Conservation (phyloP, 2,329 filamentous ascomycete species). For the Lecanicillium sp. region DNA sequence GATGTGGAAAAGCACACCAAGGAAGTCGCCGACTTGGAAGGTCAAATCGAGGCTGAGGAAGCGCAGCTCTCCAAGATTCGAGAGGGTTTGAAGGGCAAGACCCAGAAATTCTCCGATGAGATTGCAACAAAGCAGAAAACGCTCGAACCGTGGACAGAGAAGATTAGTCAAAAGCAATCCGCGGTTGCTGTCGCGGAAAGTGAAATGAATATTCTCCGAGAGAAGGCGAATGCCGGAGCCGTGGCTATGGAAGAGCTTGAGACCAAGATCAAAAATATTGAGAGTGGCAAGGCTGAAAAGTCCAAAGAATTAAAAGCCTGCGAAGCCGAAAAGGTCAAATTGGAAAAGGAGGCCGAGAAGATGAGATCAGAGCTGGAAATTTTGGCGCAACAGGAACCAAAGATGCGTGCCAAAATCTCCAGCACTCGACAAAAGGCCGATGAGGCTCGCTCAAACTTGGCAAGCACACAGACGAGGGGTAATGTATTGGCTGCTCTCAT, state of each 20-base stretch:
- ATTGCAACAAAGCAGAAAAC: slow-evolving; percentile 90
- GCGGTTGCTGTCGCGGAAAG: slow-evolving; percentile 90
- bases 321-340: slow-evolving; percentile 59
- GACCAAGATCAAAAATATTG: slow-evolving; percentile 65
- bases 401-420: slow-evolving; percentile 76
- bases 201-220: slow-evolving; percentile 82
- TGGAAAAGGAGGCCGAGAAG: slow-evolving; percentile 68
- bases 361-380: slow-evolving; percentile 65
- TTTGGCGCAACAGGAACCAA: slow-evolving; percentile 69
- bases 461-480: slow-evolving; percentile 83
- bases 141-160: slow-evolving; percentile 92
- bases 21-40: slow-evolving; percentile 71
- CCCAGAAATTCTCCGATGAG: slow-evolving; percentile 85
- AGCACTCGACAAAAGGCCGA: slow-evolving; percentile 90
- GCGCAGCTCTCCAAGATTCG: slow-evolving; percentile 74
- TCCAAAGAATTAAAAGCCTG: slow-evolving; percentile 66
- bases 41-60: slow-evolving; percentile 70
- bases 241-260: slow-evolving; percentile 78
- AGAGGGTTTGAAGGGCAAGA: slow-evolving; percentile 88
- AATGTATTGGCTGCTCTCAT: slow-evolving; percentile 88
- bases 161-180: slow-evolving; percentile 93
- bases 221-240: slow-evolving; percentile 81
- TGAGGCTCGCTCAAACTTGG: slow-evolving; percentile 83
- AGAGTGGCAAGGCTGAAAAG: slow-evolving; percentile 65
- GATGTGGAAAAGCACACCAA: slow-evolving; percentile 69